Base-by-base conservation (phyloP, 202 grass and related monocot genomes). In the Saccharum hybrid region DNA sequence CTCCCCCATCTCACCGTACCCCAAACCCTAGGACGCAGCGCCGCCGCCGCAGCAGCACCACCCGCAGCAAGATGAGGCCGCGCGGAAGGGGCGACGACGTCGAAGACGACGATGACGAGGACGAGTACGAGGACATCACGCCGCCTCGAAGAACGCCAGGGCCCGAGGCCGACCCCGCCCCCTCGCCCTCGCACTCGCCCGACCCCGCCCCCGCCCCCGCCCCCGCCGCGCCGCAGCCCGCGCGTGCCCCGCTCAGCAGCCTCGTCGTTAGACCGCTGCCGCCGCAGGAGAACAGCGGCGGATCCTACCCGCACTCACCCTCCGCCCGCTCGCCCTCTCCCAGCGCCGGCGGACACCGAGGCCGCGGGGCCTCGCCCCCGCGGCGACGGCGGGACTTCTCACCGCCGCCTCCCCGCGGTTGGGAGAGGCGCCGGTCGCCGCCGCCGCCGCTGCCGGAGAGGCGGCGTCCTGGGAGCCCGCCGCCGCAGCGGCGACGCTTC, bases 181-280 rank as follows among this genome's bases (percentile, higher is more conserved):
- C 82, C 4, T 2, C 16, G 4, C 41, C 64, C 3, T n/a, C 56
- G 0, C 12, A 66, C 19, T 40, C 14, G 1, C 68, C 65, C 4
- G 2, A 11, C 1, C 48, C 57, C 8, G 8, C 68, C 0, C 13
- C 73, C 15, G 10, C 11, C 12, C 76, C 1, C 23, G 72, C 71
- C 7, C 43, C 66, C 0, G 15, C 6, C 13, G 48, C 76, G 79
- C 79, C 79, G 33, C 73, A 68, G 68, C 80, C 79, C 7, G 0
- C 80, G 10, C 88, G 88, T 1, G 70, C 84, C 16, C 84, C 70
- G 2, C 88, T 90, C 56, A 87, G 88, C 64, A 90, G 88, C 70
- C 63, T 90, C 28, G 81, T 90, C 26, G 76, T 90, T 15, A 84
- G 65, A 64, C 88, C 76, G 0, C 78, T 68, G 0, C 74, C 75